A percentile compares a stretch with the other conserved stretches of the same genome.
phyloP scores from a whole-genome alignment of 2,329 filamentous ascomycete genomes.

The Sporothrix globosa region DNA sequence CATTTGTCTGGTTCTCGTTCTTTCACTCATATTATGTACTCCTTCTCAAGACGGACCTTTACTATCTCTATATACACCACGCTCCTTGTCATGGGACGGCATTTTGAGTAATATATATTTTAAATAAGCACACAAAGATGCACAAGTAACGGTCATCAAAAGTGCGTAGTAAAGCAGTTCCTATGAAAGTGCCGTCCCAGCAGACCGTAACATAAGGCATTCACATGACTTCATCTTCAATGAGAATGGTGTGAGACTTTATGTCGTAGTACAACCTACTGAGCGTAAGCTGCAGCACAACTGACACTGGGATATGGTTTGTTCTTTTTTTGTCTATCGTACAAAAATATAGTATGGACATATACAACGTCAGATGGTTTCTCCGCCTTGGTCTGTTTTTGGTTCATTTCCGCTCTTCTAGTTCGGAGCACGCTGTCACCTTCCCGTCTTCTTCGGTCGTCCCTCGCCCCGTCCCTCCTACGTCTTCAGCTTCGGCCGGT shows the following conservation, averaged over 20 bases:
- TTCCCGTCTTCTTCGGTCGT: conserved; percentile 25
- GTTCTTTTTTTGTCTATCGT: conserved; percentile 29
- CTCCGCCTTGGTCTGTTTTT: neutral
- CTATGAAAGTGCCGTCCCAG: too few species aligned
- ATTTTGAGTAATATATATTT: conserved; percentile 31
- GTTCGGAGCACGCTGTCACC: conserved; percentile 25
- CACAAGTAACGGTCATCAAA: neutral
- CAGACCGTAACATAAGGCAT: neutral
- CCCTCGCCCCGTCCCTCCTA: neutral
- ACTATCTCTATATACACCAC: conserved; percentile 33
- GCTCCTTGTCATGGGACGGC: conserved; percentile 35
- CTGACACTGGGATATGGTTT: neutral
- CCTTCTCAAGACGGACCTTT: conserved; percentile 25
- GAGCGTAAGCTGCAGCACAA: too few species aligned
- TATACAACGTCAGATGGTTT: conserved; percentile 9
- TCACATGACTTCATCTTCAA: neutral
- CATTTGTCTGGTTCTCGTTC: neutral
- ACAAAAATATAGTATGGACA: conserved; percentile 24
- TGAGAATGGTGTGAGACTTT: neutral
- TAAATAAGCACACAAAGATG: neutral
- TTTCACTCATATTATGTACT: conserved; percentile 8
- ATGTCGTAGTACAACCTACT: neutral
- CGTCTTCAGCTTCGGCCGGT: conserved; percentile 35
- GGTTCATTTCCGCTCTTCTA: conserved; percentile 2
- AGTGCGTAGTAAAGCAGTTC: too few species aligned